These are phyloP conservation scores for Phytophthora colocasiae DNA, from an alignment of 352 stramenopile species.

Conservation along the genomic window DNA sequence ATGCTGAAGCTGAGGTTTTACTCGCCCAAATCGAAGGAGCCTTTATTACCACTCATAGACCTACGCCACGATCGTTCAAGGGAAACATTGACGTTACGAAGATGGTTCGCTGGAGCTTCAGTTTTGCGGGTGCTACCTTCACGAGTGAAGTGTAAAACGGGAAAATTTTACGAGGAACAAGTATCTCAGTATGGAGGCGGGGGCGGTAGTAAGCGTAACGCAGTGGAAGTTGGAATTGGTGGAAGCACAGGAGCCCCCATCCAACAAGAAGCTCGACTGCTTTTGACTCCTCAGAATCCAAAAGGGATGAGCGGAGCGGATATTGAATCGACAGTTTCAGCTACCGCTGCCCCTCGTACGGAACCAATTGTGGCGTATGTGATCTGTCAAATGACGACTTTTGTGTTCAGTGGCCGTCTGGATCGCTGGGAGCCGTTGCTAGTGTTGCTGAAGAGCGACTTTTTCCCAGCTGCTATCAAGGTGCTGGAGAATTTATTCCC, in stretches of 20 bases:
- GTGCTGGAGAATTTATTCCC: conserved; percentile 82
- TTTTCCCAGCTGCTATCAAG: conserved; percentile 69
- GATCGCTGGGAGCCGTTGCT: conserved; percentile 87
- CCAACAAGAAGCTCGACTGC: conserved; percentile 36
- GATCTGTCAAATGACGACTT: conserved; percentile 84
- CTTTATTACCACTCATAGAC: conserved; percentile 75
- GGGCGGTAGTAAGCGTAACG: conserved; percentile 1
- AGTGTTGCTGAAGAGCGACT: conserved; percentile 69
- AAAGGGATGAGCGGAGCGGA: conserved; percentile 24
- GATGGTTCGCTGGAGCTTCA: conserved; percentile 70
- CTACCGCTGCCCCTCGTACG: conserved; percentile 61
- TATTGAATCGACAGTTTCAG: conserved; percentile 35
- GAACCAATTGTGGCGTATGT: conserved; percentile 89
- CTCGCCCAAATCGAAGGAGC: conserved; percentile 68
- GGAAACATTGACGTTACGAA: conserved; percentile 74
- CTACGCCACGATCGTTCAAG: conserved; percentile 75
- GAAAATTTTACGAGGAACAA: conserved; percentile 72
- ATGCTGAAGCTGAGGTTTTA: conserved; percentile 89
- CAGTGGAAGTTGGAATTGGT: conserved; percentile 6
- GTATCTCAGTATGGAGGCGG: conserved; percentile 28
- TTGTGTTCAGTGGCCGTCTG: conserved; percentile 75
- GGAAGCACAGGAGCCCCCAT: conserved; percentile 48
- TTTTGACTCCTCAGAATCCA: conserved; percentile 37
- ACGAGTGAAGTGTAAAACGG: conserved; percentile 42
- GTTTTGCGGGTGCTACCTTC: conserved; percentile 37